These are phyloP conservation scores for Solanum phureja DNA, from an alignment of 257 asterid genomes.

Conservation along the genomic window DNA sequence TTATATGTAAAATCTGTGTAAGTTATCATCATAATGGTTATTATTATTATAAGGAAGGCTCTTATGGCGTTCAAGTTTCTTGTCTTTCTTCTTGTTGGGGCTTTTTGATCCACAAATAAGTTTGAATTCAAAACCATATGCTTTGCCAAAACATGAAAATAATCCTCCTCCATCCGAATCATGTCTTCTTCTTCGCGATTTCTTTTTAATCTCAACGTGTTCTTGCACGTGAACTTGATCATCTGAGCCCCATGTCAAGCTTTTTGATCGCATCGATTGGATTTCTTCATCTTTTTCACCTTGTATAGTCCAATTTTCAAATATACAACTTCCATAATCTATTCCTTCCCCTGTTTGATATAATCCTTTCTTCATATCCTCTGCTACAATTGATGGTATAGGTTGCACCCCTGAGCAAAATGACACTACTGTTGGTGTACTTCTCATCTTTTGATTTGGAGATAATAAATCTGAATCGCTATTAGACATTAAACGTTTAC, in stretches of 20 bases:
- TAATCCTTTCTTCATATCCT: constrained; percentile 34
- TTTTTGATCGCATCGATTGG: constrained; percentile 2
- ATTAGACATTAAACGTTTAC: not conserved
- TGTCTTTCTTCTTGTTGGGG: constrained; percentile 15
- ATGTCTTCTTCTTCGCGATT: not conserved
- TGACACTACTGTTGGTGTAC: constrained; percentile 22
- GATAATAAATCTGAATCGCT: not conserved
- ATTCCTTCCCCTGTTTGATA: constrained; percentile 27
- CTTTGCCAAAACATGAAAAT: constrained; percentile 53
- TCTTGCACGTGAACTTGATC: constrained; percentile 14
- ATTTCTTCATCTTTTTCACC: constrained; percentile 2
- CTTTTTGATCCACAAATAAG: constrained; percentile 47
- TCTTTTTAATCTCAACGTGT: not conserved
- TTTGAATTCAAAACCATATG: constrained; percentile 42
- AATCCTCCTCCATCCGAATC: constrained; percentile 28
- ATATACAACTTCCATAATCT: constrained; percentile 45
- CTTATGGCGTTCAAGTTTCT: not conserved
- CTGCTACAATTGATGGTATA: constrained; percentile 51
- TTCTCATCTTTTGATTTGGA: constrained; percentile 7
- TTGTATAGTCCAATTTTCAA: constrained; percentile 56
- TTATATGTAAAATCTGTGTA: constrained; percentile 9
- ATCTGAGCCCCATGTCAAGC: constrained; percentile 8
- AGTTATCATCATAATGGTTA: constrained; percentile 5
- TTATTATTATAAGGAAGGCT: not conserved
- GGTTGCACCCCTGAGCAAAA: constrained; percentile 32